Conservation (phyloP, 2,329 filamentous ascomycete genomes). For the Cadophora gregata region DNA sequence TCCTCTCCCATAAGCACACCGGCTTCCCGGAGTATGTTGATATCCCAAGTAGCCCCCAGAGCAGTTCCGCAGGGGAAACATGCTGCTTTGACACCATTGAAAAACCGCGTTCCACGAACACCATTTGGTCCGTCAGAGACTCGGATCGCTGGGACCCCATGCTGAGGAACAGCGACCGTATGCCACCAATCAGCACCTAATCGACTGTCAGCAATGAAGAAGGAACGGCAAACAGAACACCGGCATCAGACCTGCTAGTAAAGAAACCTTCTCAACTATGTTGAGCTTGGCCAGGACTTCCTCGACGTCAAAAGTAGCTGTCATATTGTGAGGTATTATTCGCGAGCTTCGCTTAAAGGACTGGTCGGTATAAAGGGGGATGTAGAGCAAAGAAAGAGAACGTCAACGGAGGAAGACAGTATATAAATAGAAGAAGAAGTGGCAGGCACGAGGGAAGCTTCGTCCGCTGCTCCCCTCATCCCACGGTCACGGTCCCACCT, state of each 20-base stretch:
- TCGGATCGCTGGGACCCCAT: conserved; percentile 44
- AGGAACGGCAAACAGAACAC: not conserved
- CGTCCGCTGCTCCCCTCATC: not conserved
- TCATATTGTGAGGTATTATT: conserved; percentile 19
- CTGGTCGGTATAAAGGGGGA: not conserved
- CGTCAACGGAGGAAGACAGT: not conserved
- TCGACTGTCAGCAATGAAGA: conserved; percentile 26
- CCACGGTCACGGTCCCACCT: conserved; percentile 7
- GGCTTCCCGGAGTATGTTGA: conserved; percentile 63
- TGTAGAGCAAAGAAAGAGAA: not conserved
- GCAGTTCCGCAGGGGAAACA: conserved; percentile 53
- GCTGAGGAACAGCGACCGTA: conserved; percentile 41
- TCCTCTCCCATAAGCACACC: conserved; percentile 72
- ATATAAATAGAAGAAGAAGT: conserved; percentile 7
- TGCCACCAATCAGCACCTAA: conserved; percentile 45
- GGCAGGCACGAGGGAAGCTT: conserved; percentile 1
- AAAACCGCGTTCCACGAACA: conserved; percentile 44
- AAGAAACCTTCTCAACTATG: conserved; percentile 57
- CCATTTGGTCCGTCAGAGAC: conserved; percentile 47
- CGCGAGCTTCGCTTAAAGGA: not conserved
- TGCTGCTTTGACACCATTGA: conserved; percentile 51
- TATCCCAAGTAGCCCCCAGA: conserved; percentile 70
- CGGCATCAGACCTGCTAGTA: conserved; percentile 53
- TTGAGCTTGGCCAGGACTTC: conserved; percentile 60
- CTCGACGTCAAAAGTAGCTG: conserved; percentile 58